Evolutionary conservation across 305 asterid genomes (phyloP).

Genomic region (Lippia alba): DNA sequence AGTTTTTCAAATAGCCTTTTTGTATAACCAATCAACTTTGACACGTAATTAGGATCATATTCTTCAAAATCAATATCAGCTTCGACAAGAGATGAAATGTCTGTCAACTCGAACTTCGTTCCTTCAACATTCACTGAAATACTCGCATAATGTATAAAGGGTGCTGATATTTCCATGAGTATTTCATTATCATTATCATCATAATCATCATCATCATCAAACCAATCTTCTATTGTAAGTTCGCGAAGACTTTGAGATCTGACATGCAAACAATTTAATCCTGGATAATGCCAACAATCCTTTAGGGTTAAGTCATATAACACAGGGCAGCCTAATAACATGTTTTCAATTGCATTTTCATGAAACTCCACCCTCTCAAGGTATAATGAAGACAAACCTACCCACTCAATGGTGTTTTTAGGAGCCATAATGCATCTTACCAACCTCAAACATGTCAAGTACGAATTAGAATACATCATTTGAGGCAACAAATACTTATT

Average conservation of each 20-base stretch:
- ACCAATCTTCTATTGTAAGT: background rate
- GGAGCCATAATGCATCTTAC: too few species aligned
- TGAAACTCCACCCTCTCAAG: background rate
- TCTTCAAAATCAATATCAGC: background rate
- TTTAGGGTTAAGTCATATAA: constrained; percentile 7
- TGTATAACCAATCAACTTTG: background rate
- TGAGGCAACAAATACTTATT: background rate
- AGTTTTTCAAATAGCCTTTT: constrained; percentile 2
- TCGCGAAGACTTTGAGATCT: background rate
- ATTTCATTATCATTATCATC: background rate
- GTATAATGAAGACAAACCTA: background rate
- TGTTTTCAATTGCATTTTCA: background rate
- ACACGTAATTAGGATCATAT: background rate
- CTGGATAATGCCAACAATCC: background rate
- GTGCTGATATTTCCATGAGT: constrained; percentile 33
- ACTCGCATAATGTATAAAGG: constrained; percentile 8
- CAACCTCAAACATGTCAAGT: too few species aligned
- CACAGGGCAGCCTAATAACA: constrained; percentile 36
- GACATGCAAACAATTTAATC: background rate
- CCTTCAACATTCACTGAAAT: background rate
- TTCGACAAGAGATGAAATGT: constrained; percentile 20
- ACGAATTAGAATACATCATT: too few species aligned
- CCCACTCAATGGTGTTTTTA: too few species aligned
- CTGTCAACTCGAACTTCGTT: background rate
- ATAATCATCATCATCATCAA: background rate